These are phyloP conservation scores for Hymenoscyphus infarciens DNA, from an alignment of 2,329 filamentous ascomycete species.

Conservation along the genomic window DNA sequence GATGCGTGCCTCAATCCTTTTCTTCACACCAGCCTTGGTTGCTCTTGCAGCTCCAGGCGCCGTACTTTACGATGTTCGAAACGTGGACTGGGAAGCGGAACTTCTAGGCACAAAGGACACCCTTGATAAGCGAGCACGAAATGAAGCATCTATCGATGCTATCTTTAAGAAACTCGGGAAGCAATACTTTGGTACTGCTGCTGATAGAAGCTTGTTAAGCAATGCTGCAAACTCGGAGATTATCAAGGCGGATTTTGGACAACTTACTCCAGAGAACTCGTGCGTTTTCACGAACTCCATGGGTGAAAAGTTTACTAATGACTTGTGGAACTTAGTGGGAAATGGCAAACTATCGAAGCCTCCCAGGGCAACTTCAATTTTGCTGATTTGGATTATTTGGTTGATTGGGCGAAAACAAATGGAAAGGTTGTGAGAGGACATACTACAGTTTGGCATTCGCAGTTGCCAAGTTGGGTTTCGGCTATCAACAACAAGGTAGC, in stretches of 20 bases:
- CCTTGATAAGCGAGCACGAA: constrained; percentile 9
- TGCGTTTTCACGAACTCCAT: background rate
- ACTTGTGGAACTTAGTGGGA: constrained; percentile 7
- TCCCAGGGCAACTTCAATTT: constrained; percentile 32
- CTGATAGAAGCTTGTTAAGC: constrained; percentile 50
- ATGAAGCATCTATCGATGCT: constrained; percentile 44
- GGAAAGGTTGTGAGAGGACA: constrained; percentile 59
- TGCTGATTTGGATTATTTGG: constrained; percentile 11
- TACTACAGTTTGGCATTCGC: constrained; percentile 61
- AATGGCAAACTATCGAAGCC: constrained; percentile 15
- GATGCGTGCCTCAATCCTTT: constrained; percentile 19
- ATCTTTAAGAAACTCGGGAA: constrained; percentile 60
- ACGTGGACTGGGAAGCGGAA: constrained; percentile 21
- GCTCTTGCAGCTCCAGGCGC: constrained; percentile 12
- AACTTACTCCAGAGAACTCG: constrained; percentile 64
- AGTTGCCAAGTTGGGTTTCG: constrained; percentile 55
- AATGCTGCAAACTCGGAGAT: constrained; percentile 45
- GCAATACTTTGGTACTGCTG: constrained; percentile 57
- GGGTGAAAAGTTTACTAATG: background rate
- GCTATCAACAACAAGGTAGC: constrained; percentile 48
- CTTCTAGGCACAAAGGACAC: constrained; percentile 14
- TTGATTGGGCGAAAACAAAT: constrained; percentile 43
- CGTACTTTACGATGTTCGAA: constrained; percentile 5
- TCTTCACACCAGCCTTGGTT: constrained; percentile 15
- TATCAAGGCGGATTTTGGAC: constrained; percentile 57